These are phyloP conservation scores for Takashimella koratensis DNA, from an alignment of 1,284 basidiomycete species.

Conservation along the genomic window DNA sequence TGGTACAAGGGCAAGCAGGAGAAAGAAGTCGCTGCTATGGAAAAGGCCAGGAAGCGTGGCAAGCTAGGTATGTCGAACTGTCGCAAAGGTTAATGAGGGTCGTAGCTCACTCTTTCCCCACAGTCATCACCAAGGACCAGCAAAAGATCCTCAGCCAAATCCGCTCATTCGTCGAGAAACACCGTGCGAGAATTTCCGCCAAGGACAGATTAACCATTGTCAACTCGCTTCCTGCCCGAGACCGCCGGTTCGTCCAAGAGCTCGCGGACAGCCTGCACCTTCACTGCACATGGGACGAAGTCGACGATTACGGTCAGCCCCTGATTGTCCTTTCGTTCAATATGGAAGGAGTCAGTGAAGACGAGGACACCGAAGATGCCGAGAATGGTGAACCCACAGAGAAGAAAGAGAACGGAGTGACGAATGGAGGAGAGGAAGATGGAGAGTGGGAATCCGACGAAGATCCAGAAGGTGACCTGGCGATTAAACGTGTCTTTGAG, in stretches of 20 bases:
- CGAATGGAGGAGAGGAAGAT: constrained; percentile 27
- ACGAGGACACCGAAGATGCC: constrained; percentile 20
- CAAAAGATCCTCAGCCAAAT: constrained; percentile 71
- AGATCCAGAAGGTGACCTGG: constrained; percentile 61
- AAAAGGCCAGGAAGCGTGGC: constrained; percentile 47
- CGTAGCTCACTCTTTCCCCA: background rate
- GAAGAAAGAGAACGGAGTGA: constrained; percentile 1
- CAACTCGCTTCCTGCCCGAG: constrained; percentile 71
- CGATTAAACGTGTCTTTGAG: constrained; percentile 74
- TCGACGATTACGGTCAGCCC: constrained; percentile 69
- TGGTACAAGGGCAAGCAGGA: constrained; percentile 88
- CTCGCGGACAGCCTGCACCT: constrained; percentile 73
- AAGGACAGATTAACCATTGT: constrained; percentile 60
- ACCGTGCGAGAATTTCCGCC: constrained; percentile 53
- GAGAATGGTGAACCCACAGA: constrained; percentile 30
- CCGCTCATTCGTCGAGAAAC: constrained; percentile 63
- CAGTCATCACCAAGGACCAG: constrained; percentile 70
- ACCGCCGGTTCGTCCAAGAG: constrained; percentile 69
- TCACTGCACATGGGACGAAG: constrained; percentile 80
- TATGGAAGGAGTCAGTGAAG: constrained; percentile 50
- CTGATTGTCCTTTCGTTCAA: constrained; percentile 54
- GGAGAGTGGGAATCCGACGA: constrained; percentile 46
- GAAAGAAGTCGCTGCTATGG: constrained; percentile 59
- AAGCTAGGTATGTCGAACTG: constrained; percentile 36
- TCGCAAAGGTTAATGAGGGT: background rate